These are phyloP conservation scores for Tricholoma bakamatsutake DNA, from an alignment of 768 basidiomycete species.

Conservation along the genomic window DNA sequence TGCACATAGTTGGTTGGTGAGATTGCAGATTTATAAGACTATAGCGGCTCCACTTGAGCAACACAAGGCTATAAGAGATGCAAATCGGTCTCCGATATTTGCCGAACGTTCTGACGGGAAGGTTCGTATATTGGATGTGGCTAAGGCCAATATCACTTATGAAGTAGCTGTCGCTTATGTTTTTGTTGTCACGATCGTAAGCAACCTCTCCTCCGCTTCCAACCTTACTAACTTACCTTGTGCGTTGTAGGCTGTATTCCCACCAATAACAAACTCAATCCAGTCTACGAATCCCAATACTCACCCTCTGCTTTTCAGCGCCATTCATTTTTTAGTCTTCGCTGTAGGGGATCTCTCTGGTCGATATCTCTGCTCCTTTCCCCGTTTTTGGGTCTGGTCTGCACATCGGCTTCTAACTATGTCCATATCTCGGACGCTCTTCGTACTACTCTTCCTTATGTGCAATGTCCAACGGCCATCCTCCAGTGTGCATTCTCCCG, in stretches of 20 bases:
- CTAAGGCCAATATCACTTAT: conserved; percentile 60
- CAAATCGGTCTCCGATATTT: conserved; percentile 34
- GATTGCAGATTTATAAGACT: conserved; percentile 52
- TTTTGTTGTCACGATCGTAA: conserved; percentile 75
- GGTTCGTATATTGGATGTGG: conserved; percentile 43
- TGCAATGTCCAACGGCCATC: conserved; percentile 70
- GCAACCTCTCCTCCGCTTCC: conserved; percentile 18
- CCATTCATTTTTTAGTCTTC: conserved; percentile 73
- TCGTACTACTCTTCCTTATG: conserved; percentile 82
- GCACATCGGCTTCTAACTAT: conserved; percentile 53
- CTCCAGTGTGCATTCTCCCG: conserved; percentile 23
- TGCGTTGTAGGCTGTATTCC: conserved; percentile 67
- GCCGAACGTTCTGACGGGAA: conserved; percentile 27
- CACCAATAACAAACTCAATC: conserved; percentile 79
- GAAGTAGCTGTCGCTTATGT: conserved; percentile 72
- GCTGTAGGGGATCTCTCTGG: conserved; percentile 70
- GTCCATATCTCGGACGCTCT: conserved; percentile 67
- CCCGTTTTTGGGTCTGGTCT: conserved; percentile 63
- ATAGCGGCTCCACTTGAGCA: conserved; percentile 45
- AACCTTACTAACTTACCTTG: conserved; percentile 4
- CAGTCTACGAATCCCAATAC: conserved; percentile 54
- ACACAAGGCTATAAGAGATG: conserved; percentile 18
- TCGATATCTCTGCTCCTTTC: conserved; percentile 62
- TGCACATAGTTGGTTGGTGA: conserved; percentile 53
- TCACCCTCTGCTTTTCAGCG: conserved; percentile 80